These are phyloP conservation scores for Raffaelea albimanens DNA, from an alignment of 2,329 filamentous ascomycete species.

Conservation along the genomic window DNA sequence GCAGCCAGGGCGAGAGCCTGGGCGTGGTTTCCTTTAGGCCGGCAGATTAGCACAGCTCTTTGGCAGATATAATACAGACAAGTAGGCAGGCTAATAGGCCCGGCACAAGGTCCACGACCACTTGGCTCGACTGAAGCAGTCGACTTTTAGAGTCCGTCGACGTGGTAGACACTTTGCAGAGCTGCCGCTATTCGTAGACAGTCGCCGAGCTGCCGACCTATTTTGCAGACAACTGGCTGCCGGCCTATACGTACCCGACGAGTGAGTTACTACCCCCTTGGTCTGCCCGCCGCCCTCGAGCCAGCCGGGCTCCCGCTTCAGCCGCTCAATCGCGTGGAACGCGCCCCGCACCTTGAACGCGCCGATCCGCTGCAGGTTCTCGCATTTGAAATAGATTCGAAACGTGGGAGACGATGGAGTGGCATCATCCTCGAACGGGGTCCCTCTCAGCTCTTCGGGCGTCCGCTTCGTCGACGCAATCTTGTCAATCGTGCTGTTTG, in stretches of 20 bases:
- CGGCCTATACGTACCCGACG: too few relatives aligned
- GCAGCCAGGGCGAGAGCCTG: conserved; percentile 87
- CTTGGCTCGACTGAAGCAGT: too few relatives aligned
- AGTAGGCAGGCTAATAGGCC: too few relatives aligned
- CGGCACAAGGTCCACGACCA: too few relatives aligned
- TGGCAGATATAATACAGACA: too few relatives aligned
- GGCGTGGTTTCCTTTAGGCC: conserved; percentile 71
- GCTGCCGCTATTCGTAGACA: too few relatives aligned
- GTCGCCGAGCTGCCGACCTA: too few relatives aligned
- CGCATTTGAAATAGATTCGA: conserved; percentile 86
- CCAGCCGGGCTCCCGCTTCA: conserved; percentile 54
- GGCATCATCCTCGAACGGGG: conserved; percentile 19
- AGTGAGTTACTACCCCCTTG: conserved; percentile 80
- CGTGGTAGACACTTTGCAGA: too few relatives aligned
- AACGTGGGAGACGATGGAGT: conserved; percentile 54
- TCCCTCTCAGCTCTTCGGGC: conserved; percentile 9
- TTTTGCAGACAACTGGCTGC: too few relatives aligned
- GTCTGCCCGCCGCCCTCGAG: conserved; percentile 47
- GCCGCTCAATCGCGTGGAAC: conserved; percentile 69
- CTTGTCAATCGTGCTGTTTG: conserved; percentile 61
- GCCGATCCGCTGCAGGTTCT: conserved; percentile 83
- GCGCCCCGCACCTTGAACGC: conserved; percentile 90
- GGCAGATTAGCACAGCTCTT: not conserved
- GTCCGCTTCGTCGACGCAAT: conserved; percentile 66
- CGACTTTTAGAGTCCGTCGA: too few relatives aligned